These are phyloP conservation scores for Lasiosphaeria miniovina DNA, from an alignment of 495 filamentous ascomycete genomes.

Conservation along the genomic window DNA sequence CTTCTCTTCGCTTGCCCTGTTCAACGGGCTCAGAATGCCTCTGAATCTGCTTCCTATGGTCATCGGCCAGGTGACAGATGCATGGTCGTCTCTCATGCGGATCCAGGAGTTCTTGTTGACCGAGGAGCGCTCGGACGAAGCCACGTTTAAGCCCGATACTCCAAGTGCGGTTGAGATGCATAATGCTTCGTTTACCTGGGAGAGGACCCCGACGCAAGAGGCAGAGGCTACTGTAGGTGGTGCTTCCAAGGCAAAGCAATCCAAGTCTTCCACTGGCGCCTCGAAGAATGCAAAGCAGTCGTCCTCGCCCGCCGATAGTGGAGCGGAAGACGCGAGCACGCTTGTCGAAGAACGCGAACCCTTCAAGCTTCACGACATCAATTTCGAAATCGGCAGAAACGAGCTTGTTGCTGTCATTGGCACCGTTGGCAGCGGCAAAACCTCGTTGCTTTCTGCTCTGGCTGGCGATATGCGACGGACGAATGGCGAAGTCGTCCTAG, in stretches of 20 bases:
- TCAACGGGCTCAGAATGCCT: slow-evolving; percentile 86
- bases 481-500: slow-evolving; percentile 66
- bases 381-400: slow-evolving; percentile 70
- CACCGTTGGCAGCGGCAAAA: slow-evolving; percentile 87
- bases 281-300: slow-evolving; percentile 21
- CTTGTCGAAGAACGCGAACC: slow-evolving; percentile 61
- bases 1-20: slow-evolving; percentile 90
- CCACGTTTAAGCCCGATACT: slow-evolving; percentile 57
- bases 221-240: slow-evolving; percentile 36
- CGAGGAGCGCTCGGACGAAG: slow-evolving; percentile 79
- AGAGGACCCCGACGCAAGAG: slow-evolving; percentile 66
- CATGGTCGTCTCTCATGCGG: slow-evolving; percentile 75
- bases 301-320: slow-evolving; percentile 20
- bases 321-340: slow-evolving; percentile 52
- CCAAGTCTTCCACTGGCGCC: slow-evolving; percentile 39
- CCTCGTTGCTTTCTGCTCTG: slow-evolving; percentile 81
- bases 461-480: slow-evolving; percentile 93
- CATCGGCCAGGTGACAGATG: slow-evolving; percentile 85
- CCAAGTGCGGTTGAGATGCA: slow-evolving; percentile 69
- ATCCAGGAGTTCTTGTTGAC: slow-evolving; percentile 83
- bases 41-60: slow-evolving; percentile 85
- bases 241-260: slow-evolving; percentile 31
- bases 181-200: slow-evolving; percentile 88
- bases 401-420: slow-evolving; percentile 92
- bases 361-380: slow-evolving; percentile 75